phyloP scores from a whole-genome alignment of 805 yeast genomes.

The Kodamaea kakaduensis region DNA sequence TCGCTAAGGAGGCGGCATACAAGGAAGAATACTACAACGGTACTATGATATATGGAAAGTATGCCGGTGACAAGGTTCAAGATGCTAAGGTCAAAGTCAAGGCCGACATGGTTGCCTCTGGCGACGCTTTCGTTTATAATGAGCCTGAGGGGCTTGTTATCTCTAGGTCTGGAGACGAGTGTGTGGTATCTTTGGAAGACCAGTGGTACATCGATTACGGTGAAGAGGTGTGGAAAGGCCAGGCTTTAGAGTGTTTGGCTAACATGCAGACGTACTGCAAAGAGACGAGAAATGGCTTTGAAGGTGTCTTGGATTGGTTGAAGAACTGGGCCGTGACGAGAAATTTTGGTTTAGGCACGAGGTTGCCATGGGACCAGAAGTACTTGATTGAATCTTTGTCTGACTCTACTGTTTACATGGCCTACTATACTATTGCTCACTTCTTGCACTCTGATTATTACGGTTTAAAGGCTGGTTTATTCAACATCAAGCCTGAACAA shows the following conservation, averaged over 20 bases:
- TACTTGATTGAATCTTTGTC: constrained; percentile 92
- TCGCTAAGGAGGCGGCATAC: constrained; percentile 92
- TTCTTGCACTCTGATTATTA: constrained; percentile 81
- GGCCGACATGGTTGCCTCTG: constrained; percentile 70
- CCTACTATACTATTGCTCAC: constrained; percentile 88
- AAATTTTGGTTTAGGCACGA: constrained; percentile 93
- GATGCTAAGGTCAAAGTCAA: constrained; percentile 84
- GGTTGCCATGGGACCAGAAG: constrained; percentile 93
- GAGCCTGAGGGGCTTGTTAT: constrained; percentile 91
- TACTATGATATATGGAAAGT: constrained; percentile 71
- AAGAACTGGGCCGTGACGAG: constrained; percentile 98
- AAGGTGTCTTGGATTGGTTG: constrained; percentile 92
- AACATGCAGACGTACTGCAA: constrained; percentile 72
- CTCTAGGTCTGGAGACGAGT: constrained; percentile 94
- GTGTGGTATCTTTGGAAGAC: constrained; percentile 95
- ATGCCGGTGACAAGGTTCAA: constrained; percentile 87
- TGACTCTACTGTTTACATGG: constrained; percentile 93
- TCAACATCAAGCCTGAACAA: constrained; percentile 72
- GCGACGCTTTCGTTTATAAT: constrained; percentile 82
- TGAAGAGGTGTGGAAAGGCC: constrained; percentile 82
- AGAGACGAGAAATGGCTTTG: constrained; percentile 88
- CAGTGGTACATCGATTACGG: constrained; percentile 99
- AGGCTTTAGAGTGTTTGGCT: constrained; percentile 74
- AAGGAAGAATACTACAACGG: constrained; percentile 97
- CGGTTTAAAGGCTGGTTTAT: constrained; percentile 71